Base-by-base conservation (phyloP, 768 basidiomycete genomes). In the Solioccasus polychromus region DNA sequence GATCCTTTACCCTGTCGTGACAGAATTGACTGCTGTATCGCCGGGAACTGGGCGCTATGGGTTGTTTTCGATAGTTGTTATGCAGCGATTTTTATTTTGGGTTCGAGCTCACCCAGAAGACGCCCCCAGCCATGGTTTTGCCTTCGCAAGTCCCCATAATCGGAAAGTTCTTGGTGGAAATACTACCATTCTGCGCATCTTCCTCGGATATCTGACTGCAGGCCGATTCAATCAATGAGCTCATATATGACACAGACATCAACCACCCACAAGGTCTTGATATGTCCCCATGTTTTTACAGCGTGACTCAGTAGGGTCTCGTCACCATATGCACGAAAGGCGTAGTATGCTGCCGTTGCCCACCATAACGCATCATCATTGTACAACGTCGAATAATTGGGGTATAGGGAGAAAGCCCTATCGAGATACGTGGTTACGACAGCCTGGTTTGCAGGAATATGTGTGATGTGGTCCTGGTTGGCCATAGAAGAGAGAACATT, bases 401-500 rank as follows among this genome's bases (percentile, higher is more conserved):
- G 9, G 22, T 50, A 50, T 14, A 50, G 43, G 12, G 32, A 30
- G 36, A 45, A 48, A 19, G 40, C 37, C 15, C 14, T 49, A 18
- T 53, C 45, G 2, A 54, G 34, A 12, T 50, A 50, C 4, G 35
- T 31, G 18, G 43, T 45, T 19, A 52, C 51, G 1, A 34, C 8
- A 5, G 12, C 40, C 42, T 54, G 42, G 29, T 53, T 44, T 18
- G 19, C 23, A 8, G 18, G 8, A n/a, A 1, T 5, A 29, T 18
- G 32, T 22, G 40, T 45, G 37, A 54, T 9, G 10, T 28, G 17
- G 17, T 48, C 51, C 9, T 42, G 40, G 20, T 77, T 75, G 1
- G 74, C 77, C 63, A 75, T 66, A n/a, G 69, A 71, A 15, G 76
- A 73, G 60, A 67, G 75, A 9, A 71, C 76, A 40, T 79, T 80